Evolutionary conservation across 169 alveolate species (phyloP).

Genomic region (Cryptosporidium ubiquitum): DNA sequence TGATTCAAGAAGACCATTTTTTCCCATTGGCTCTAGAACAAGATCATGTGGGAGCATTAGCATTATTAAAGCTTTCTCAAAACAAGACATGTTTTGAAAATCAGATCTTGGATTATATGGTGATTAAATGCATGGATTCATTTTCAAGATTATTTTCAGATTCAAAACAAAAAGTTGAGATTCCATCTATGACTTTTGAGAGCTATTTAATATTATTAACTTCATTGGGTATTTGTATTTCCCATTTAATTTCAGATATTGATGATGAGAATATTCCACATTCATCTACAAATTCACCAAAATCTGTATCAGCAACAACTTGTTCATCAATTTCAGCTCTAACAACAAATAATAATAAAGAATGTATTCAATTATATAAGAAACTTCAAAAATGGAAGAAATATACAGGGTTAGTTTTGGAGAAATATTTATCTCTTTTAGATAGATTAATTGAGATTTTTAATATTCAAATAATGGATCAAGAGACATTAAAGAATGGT

Average conservation of each 20-base stretch:
- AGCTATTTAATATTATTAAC: conserved; percentile 31
- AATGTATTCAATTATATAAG: neutral
- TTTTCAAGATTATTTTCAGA: conserved; percentile 29
- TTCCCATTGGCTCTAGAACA: conserved; percentile 60
- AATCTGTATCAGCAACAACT: neutral
- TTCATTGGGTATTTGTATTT: conserved; percentile 36
- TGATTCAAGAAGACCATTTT: conserved; percentile 44
- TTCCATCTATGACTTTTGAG: conserved; percentile 56
- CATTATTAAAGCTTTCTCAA: conserved; percentile 46
- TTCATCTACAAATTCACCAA: neutral
- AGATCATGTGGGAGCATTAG: conserved; percentile 67
- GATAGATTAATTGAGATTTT: conserved; percentile 10
- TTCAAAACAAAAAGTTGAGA: neutral
- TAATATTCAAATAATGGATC: neutral
- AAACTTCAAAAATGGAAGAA: conserved; percentile 40
- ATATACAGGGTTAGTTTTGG: conserved; percentile 8
- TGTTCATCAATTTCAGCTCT: neutral
- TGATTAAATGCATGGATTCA: conserved; percentile 16
- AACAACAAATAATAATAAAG: neutral
- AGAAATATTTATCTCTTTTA: conserved; percentile 3
- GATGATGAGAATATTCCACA: neutral
- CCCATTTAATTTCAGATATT: neutral
- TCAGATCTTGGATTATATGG: conserved; percentile 30
- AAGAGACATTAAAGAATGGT: neutral
- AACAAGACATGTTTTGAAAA: conserved; percentile 1